Evolutionary conservation across 805 yeast genomes (phyloP), one percentile per base, ranked within the genome.

Genomic region (Blastobotrys parvus): DNA sequence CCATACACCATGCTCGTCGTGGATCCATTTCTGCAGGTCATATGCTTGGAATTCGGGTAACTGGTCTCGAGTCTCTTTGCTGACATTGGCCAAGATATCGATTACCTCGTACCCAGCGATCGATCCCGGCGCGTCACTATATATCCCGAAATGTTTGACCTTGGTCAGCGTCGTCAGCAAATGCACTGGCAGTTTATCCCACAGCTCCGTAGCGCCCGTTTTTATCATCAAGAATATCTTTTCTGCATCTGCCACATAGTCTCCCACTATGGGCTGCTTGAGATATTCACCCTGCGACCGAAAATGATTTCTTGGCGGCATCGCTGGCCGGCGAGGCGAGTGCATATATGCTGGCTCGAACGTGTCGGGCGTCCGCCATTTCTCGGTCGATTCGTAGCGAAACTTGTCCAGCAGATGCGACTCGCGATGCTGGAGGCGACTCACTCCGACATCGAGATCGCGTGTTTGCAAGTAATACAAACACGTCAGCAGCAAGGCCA

Each of bases 121-220:
- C 4, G 50, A 42, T 15, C 54, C 62, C 3, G 57, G 56, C 6
- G 52, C 45, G 46, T 63, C 69, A 15, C 65, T 56, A 48, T 63
- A 65, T 8, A 65, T 33, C 15, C 50, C 62, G 44, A 57, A 60
- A 40, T 61, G 45, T 10, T 58, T 60, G 22, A 61, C 53, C 25
- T 56, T 47, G 2, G 59, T 52, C n/a, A 64, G 45, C 3, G 67
- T 59, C 7, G 68, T 60, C 31, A 50, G 35, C 19, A 61, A 34
- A 42, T 66, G 70, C 13, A 59, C 43, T 6, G 69, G 68, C 37
- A 63, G 34, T 13, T 67, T 60, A 18, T 52, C 40, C 65, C 64
- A 60, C 36, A 58, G 49, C 3, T 55, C 62, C 3, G 60, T 55
- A 6, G 57, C 55, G 7, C 68, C 67, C 1, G 67, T 63, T 43